A percentile compares a stretch with the other conserved stretches of the same genome.
phyloP scores from a whole-genome alignment of 1,284 basidiomycete genomes.

The Ganoderma boninense region DNA sequence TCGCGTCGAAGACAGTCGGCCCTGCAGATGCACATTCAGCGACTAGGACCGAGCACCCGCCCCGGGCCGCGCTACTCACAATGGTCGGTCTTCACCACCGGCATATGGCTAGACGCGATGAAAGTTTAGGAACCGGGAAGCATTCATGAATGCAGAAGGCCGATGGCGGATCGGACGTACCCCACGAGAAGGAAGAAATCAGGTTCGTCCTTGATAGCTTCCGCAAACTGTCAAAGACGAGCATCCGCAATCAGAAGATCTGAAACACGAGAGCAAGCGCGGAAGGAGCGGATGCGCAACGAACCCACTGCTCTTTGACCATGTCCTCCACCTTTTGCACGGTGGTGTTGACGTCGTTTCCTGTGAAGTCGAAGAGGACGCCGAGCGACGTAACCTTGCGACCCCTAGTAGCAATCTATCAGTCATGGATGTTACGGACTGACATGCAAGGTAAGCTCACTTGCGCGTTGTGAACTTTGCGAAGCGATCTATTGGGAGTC shows the following conservation, averaged over 20 bases:
- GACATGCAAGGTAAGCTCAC: not conserved
- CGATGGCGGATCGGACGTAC: constrained; percentile 43
- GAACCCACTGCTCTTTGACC: constrained; percentile 78
- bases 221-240: constrained; percentile 61
- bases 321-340: constrained; percentile 79
- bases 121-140: not conserved
- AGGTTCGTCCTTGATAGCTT: constrained; percentile 82
- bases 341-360: constrained; percentile 71
- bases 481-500: constrained; percentile 56
- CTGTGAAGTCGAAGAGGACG: constrained; percentile 80
- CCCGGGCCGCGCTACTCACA: constrained; percentile 47
- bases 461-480: constrained; percentile 75
- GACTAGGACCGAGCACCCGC: constrained; percentile 25
- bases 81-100: constrained; percentile 61
- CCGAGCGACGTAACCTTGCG: constrained; percentile 82
- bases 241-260: no score
- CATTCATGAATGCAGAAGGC: no score
- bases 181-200: constrained; percentile 83
- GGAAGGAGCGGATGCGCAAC: constrained; percentile 20
- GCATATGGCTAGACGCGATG: constrained; percentile 66
- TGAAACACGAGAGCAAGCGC: no score
- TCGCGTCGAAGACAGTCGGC: constrained; percentile 76
- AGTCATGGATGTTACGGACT: no score
- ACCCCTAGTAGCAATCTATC: constrained; percentile 51
- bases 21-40: constrained; percentile 46